Conservation (phyloP, 1,284 basidiomycete genomes). For the Ganoderma sinense region DNA sequence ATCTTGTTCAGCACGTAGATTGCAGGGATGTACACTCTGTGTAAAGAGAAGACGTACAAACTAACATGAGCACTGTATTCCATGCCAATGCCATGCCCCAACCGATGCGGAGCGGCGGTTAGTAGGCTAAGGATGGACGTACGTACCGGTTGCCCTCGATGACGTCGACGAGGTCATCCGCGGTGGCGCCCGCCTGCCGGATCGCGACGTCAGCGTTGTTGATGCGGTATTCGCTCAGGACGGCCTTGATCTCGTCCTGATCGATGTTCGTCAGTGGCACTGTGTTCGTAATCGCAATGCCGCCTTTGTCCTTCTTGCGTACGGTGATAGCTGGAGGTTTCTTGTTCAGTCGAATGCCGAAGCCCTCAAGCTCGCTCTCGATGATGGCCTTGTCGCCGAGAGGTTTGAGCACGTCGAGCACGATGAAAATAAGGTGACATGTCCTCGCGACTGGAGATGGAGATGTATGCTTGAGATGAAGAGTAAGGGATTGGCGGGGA, state of each 20-base stretch:
- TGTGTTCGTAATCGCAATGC: constrained; percentile 93
- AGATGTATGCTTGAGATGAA: constrained; percentile 3
- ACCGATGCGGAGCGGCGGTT: no score
- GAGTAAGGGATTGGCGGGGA: background rate
- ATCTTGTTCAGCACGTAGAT: constrained; percentile 94
- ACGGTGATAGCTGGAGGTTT: constrained; percentile 90
- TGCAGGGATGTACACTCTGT: constrained; percentile 92
- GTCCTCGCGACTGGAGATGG: constrained; percentile 81
- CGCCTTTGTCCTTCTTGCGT: constrained; percentile 95
- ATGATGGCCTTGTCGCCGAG: constrained; percentile 94
- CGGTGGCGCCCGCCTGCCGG: constrained; percentile 90
- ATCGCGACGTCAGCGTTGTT: constrained; percentile 95
- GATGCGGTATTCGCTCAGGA: constrained; percentile 91
- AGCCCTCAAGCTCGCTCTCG: constrained; percentile 93
- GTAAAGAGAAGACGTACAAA: background rate
- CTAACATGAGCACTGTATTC: background rate
- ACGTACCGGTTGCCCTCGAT: constrained; percentile 89
- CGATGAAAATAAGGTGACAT: constrained; percentile 98
- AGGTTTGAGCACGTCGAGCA: constrained; percentile 97
- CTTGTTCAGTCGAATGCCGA: constrained; percentile 97
- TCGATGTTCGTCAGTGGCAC: constrained; percentile 98
- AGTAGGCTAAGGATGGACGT: constrained; percentile 12
- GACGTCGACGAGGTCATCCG: constrained; percentile 98
- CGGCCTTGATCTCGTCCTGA: constrained; percentile 95
- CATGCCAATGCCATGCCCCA: background rate